Evolutionary conservation across 108 stramenopile species (phyloP).

Genomic region (Aurantiochytrium sp.): DNA sequence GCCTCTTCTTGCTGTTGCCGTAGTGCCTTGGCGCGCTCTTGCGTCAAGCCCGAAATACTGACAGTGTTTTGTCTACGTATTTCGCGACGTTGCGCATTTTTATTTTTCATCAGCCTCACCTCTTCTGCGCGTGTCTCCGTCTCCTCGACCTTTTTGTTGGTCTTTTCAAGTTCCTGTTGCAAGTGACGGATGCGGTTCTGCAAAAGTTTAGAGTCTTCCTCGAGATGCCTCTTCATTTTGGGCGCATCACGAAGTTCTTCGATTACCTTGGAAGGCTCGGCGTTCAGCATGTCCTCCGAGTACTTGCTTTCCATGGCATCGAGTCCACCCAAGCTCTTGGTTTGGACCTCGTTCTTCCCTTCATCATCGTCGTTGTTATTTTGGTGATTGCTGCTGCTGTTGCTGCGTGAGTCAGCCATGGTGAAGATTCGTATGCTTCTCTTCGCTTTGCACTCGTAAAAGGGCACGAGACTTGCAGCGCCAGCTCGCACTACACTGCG

Average conservation of each 20-base stretch:
- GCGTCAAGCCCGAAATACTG: background rate
- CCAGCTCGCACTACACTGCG: too few species aligned
- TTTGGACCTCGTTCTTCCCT: too few species aligned
- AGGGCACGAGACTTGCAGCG: too few species aligned
- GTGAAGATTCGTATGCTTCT: too few species aligned
- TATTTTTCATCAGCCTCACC: background rate
- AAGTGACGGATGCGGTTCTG: background rate
- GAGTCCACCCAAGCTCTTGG: too few species aligned
- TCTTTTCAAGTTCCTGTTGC: background rate
- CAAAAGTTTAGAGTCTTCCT: background rate
- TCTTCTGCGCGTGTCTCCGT: background rate
- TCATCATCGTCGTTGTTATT: too few species aligned
- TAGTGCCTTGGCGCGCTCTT: background rate
- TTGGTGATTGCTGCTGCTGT: too few species aligned
- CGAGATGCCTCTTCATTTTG: background rate
- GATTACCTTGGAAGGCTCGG: background rate
- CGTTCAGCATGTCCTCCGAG: background rate
- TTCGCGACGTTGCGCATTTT: background rate
- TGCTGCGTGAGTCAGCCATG: too few species aligned
- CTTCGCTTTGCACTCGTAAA: too few species aligned
- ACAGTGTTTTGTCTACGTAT: background rate
- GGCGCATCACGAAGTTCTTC: background rate
- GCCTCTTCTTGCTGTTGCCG: background rate
- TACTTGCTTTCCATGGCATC: background rate
- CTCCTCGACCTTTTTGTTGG: background rate